Evolutionary conservation across 1,284 basidiomycete genomes (phyloP), one percentile per base, ranked within the genome.

Genomic region (Xerocomus amazonicus): DNA sequence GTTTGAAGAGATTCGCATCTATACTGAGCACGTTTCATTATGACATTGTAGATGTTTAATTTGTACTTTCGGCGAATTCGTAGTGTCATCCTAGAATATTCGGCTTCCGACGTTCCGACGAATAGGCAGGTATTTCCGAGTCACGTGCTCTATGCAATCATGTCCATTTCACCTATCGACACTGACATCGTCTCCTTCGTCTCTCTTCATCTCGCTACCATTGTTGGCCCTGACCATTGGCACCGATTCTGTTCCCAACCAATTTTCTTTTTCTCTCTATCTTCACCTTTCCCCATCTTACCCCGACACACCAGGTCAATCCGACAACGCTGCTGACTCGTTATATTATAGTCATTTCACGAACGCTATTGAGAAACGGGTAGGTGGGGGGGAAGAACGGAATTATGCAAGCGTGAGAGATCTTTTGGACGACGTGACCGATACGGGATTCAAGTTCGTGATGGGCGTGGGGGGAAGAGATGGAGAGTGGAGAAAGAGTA

Each of bases 171-270:
- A 6, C 6, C 32, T 29, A 13, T 45, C 12, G 31, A 49, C 44
- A 38, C 67, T 7, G 77, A 78, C 49, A 54, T 70, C n/a, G 65
- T 78, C 40, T 73, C 74, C 45, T 55, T 78, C 33, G 61, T 72
- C 43, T 58, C 66, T 14, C 67, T 77, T n/a, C 60, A 61, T 13
- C 63, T 77, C 13, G 56, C 70, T 3, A 62, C 69, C 10, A 66
- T 59, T 45, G 58, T 80, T 17, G 78, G 77, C 1, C 55, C 61
- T 0, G 79, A 81, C 51, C 74, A 75, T 54, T 81, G 79, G 79
- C 67, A 69, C 1, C 70, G 69, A 16, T 29, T 50, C 0, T 69
- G 73, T 1, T 47, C 69, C 0, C 79, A 81, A 44, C 74, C 72
- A 1, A 50, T 68, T 27, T 27, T 31, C 54, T 7, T 55, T 81